These are phyloP conservation scores for Leccinum subrobustum DNA, from an alignment of 1,284 basidiomycete species.

Conservation along the genomic window DNA sequence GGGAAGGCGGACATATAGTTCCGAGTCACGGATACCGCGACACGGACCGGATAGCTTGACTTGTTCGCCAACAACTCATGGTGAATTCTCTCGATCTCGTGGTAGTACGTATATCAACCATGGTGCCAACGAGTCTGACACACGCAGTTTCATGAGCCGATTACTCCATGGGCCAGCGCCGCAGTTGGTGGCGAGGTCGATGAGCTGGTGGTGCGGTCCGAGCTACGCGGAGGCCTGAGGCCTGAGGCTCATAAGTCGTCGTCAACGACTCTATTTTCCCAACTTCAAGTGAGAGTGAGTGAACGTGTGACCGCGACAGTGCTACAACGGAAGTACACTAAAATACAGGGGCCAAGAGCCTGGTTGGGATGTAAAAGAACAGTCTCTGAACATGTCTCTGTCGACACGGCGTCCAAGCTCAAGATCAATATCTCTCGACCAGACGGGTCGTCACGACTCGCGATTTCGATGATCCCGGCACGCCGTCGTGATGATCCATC, in stretches of 20 bases:
- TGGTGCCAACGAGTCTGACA: too few species aligned
- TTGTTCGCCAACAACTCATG: neutral
- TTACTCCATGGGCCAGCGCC: too few species aligned
- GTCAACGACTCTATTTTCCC: too few species aligned
- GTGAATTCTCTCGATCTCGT: neutral
- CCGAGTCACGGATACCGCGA: too few species aligned
- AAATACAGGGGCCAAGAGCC: neutral
- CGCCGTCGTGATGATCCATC: constrained; percentile 11
- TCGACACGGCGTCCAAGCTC: neutral
- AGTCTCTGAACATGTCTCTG: neutral
- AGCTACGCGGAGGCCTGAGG: too few species aligned
- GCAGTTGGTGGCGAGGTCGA: neutral
- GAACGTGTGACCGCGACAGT: neutral
- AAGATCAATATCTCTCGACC: constrained; percentile 16
- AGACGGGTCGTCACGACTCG: constrained; percentile 11
- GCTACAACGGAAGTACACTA: neutral
- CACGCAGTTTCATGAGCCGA: too few species aligned
- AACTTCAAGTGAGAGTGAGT: too few species aligned
- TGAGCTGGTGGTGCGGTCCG: neutral
- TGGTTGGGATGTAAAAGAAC: neutral
- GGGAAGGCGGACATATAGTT: too few species aligned
- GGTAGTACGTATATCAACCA: neutral
- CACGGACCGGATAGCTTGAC: too few species aligned
- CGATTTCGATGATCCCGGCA: neutral
- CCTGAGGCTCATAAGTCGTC: too few species aligned